These are phyloP conservation scores for Immersiporthe knoxdaviesiana DNA, from an alignment of 2,329 filamentous ascomycete species.

Conservation along the genomic window DNA sequence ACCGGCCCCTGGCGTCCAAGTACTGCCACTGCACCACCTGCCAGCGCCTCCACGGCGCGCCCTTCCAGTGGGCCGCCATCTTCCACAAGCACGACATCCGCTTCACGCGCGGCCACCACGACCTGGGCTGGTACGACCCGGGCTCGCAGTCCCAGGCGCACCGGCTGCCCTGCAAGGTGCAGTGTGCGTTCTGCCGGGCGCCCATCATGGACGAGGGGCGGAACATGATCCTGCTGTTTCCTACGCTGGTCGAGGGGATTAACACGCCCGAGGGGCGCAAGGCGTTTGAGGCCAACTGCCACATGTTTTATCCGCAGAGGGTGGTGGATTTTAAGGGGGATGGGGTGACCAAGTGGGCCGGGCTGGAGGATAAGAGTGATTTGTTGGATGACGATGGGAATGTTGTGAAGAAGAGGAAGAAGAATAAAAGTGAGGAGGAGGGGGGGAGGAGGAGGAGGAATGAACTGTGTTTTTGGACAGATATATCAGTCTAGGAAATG, in stretches of 20 bases:
- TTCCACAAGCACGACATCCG: conserved; percentile 79
- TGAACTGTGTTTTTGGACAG: too few species aligned
- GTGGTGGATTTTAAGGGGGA: conserved; percentile 75
- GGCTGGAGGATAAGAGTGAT: conserved; percentile 55
- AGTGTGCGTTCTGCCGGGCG: conserved; percentile 73
- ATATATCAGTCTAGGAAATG: too few species aligned
- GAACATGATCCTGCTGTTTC: conserved; percentile 83
- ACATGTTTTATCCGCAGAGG: conserved; percentile 80
- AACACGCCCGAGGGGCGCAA: conserved; percentile 58
- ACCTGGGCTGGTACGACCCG: conserved; percentile 73
- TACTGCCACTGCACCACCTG: conserved; percentile 85
- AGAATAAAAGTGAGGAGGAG: conserved; percentile 2
- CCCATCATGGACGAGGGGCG: conserved; percentile 89
- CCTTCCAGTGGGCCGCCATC: conserved; percentile 89
- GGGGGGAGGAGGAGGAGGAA: background rate
- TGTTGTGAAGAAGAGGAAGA: conserved; percentile 25
- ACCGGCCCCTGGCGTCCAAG: conserved; percentile 74
- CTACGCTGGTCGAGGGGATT: conserved; percentile 69
- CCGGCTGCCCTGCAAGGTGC: conserved; percentile 78
- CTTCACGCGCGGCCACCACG: conserved; percentile 66
- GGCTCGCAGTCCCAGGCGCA: conserved; percentile 63
- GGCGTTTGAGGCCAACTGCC: conserved; percentile 69
- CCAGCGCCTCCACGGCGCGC: conserved; percentile 78
- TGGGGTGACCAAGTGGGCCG: conserved; percentile 77
- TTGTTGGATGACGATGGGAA: conserved; percentile 35